phyloP scores from a whole-genome alignment of 2,329 filamentous ascomycete genomes.

The Verruconis gallopava region DNA sequence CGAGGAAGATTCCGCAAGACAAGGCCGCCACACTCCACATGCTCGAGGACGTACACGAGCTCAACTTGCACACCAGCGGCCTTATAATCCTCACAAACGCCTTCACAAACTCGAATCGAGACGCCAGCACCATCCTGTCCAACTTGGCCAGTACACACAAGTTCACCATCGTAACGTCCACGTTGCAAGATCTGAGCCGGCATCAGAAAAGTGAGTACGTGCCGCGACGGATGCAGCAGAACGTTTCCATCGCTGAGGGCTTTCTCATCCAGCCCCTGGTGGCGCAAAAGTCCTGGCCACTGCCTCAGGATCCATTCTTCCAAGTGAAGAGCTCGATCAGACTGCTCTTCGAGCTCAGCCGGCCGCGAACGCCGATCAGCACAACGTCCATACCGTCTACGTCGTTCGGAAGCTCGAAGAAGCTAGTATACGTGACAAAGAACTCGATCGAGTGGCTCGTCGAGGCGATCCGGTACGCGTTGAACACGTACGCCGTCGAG shows the following conservation, averaged over 20 bases:
- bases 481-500: conserved; percentile 17
- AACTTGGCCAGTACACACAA: conserved; percentile 5
- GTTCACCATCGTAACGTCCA: neutral
- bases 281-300: neutral
- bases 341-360: conserved; percentile 10
- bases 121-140: conserved; percentile 1
- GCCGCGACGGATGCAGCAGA: neutral
- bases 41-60: conserved; percentile 14
- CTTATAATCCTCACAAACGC: conserved; percentile 2
- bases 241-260: conserved; percentile 1
- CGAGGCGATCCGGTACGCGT: conserved; percentile 15
- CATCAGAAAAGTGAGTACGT: neutral
- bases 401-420: conserved; percentile 16
- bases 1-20: conserved; percentile 11
- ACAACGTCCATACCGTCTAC: conserved; percentile 11
- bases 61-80: conserved; percentile 3
- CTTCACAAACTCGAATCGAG: conserved; percentile 6
- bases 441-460: conserved; percentile 18
- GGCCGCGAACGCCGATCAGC: conserved; percentile 1
- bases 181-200: neutral
- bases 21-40: conserved; percentile 14
- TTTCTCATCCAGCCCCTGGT: conserved; percentile 7
- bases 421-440: conserved; percentile 19
- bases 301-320: conserved; percentile 9
- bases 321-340: conserved; percentile 16